Evolutionary conservation across 139 green algal genomes (phyloP), one percentile per base, ranked within the genome.

Genomic region (Chlorella sp.): DNA sequence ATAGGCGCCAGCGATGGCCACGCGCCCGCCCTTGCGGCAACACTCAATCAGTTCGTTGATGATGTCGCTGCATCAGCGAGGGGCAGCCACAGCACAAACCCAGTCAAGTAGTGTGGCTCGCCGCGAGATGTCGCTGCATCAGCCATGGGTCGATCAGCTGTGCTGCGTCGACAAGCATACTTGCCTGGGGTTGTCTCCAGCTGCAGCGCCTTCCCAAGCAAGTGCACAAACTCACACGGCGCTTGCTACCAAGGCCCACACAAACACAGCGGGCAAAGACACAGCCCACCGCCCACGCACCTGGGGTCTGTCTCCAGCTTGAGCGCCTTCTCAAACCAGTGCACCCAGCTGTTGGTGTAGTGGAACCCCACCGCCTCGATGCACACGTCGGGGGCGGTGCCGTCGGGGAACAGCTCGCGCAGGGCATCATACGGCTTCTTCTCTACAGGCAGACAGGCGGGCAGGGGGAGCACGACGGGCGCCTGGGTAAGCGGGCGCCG

Each of bases 311-410:
- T 97, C 92, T 96, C 95, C 82, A 97, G 61, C 80, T 80, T 88
- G 7, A 95, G 69, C 34, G 91, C 88, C 86, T 91, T 95, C 92
- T 96, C 89, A 11, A 93, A 48, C 80, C 91, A 94, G 89, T 95
- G 92, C 34, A 89, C 11, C 73, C 92, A 76, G 79, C 36, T 92
- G 89, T 92, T 94, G 89, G 91, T 88, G 89, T 97, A 97, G 92
- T 97, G 96, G 87, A 96, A 95, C 91, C 96, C 92, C 21, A 93
- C 89, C 16, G 94, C 95, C 85, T 97, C 95, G 83, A 98, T 97
- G 85, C 86, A 91, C 24, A 95, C 93, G 82, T 97, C 94, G 9
- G 94, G 93, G 18, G 91, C 96, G 30, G 69, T 82, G 68, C 57
- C 86, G 48, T 88, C 37, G 0, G 80, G 68, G 53, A 90, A 88